Base-by-base conservation (phyloP, 345 rosid species). In the Eucalyptus globulus region DNA sequence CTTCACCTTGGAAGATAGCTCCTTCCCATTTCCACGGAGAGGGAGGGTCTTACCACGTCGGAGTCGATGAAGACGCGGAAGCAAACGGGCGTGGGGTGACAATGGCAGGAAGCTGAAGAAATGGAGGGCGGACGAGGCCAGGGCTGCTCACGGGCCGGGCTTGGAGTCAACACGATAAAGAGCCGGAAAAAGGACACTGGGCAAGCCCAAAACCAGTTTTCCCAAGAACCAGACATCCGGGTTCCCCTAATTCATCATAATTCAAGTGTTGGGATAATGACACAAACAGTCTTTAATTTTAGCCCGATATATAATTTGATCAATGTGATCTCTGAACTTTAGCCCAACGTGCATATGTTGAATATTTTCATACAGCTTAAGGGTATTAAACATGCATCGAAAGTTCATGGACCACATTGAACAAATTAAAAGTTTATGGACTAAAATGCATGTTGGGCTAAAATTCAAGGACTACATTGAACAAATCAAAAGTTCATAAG, bases 291-390 rank as follows among this genome's bases (percentile, higher is more conserved):
- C 26, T 0, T 53, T 53, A 53, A 8, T 5, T 53, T 53, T 53
- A 10, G 24, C 2, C 24, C 1, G 1, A 19, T 53, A 53, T 8
- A 53, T 53, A 53, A 53, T 53, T 53, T 19, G 58, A 53, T 53
- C 58, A 2, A 53, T 53, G 0, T 3, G 2, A 0, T 53, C 5
- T 0, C 0, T 53, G 5, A 53, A 53, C 5, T 53, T 19, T 53
- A 53, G 0, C 26, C 9, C 26, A 53, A 53, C 0, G 11, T 53
- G 11, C 5, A 21, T 21, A 21, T 2, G 3, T 8, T 53, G 58
- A 21, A 53, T 53, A 53, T 53, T 53, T 53, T 53, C 58, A 53
- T 53, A 8, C 5, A 8, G 1, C 26, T 53, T 1, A 21, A 0
- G 11, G 26, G 2, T 53, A 53, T 19, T 53, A 53, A 53, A 19